Evolutionary conservation across 352 stramenopile genomes (phyloP).

Genomic region (Pilasporangium apinafurcum): DNA sequence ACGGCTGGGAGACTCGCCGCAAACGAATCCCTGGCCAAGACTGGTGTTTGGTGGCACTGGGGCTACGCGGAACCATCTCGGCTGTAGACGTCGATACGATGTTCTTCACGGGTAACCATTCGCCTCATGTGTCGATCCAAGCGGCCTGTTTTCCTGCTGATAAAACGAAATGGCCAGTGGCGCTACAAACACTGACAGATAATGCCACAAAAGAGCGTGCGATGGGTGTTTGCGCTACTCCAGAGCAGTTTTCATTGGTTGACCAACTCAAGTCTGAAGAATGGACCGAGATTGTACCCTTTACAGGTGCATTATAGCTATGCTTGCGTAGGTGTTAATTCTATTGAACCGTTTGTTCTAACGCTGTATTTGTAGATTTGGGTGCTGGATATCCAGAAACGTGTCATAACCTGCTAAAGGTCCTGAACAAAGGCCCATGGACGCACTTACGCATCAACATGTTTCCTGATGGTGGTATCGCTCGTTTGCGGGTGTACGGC

Average conservation of each 20-base stretch:
- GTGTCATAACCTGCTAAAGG: constrained; percentile 80
- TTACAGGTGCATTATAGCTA: constrained; percentile 24
- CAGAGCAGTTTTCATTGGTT: constrained; percentile 27
- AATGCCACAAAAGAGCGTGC: constrained; percentile 30
- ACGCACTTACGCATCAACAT: constrained; percentile 91
- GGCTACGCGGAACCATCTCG: constrained; percentile 50
- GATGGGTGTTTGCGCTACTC: constrained; percentile 45
- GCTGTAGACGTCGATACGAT: constrained; percentile 89
- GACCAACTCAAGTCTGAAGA: constrained; percentile 43
- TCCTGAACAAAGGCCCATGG: constrained; percentile 37
- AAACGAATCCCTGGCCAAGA: constrained; percentile 86
- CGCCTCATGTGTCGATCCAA: constrained; percentile 86
- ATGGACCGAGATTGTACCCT: constrained; percentile 64
- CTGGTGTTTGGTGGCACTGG: constrained; percentile 90
- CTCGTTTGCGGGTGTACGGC: constrained; percentile 81
- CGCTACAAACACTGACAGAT: constrained; percentile 32
- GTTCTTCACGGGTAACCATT: constrained; percentile 92
- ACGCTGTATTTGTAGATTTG: constrained; percentile 27
- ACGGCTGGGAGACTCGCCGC: constrained; percentile 93
- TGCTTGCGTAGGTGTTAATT: too few species aligned
- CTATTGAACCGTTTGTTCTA: too few species aligned
- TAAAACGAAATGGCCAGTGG: constrained; percentile 17
- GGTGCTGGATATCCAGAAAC: constrained; percentile 81
- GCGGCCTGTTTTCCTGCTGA: constrained; percentile 46
- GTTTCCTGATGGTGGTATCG: constrained; percentile 91